Conservation (phyloP, 306 rosid genomes). For the Rosa rugosa region DNA sequence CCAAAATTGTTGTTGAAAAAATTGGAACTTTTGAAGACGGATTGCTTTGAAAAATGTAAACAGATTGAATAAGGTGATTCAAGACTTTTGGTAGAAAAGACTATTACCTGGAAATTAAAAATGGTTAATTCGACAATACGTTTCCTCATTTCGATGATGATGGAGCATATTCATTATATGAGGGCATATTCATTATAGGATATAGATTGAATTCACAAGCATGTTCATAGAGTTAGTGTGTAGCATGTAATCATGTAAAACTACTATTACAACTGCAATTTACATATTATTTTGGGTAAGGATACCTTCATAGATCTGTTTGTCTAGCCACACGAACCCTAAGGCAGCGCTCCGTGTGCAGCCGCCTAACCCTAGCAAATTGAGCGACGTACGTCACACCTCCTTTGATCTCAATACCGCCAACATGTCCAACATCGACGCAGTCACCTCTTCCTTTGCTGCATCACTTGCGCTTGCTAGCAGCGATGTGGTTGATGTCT, state of each 20-base stretch:
- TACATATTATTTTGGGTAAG: not conserved
- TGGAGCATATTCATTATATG: not conserved
- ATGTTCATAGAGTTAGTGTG: not conserved
- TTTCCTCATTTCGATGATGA: constrained; percentile 5
- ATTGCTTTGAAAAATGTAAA: not conserved
- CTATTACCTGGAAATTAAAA: not conserved
- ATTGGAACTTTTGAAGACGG: not conserved
- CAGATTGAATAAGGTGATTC: not conserved
- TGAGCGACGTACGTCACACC: too few species aligned
- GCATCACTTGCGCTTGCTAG: too few species aligned
- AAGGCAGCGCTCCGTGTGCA: too few species aligned
- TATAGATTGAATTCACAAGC: not conserved
- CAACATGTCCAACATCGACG: too few species aligned
- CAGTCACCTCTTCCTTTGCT: too few species aligned
- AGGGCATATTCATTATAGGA: not conserved
- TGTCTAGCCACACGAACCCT: too few species aligned
- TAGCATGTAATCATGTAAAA: not conserved
- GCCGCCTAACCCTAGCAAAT: too few species aligned
- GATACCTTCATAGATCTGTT: not conserved
- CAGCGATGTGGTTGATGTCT: too few species aligned
- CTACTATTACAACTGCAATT: not conserved
- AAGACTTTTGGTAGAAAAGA: not conserved
- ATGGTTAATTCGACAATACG: not conserved
- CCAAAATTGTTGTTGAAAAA: not conserved
- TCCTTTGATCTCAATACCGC: too few species aligned